Base-by-base conservation (phyloP, 257 asterid species). In the Galeopsis tetrahit region DNA sequence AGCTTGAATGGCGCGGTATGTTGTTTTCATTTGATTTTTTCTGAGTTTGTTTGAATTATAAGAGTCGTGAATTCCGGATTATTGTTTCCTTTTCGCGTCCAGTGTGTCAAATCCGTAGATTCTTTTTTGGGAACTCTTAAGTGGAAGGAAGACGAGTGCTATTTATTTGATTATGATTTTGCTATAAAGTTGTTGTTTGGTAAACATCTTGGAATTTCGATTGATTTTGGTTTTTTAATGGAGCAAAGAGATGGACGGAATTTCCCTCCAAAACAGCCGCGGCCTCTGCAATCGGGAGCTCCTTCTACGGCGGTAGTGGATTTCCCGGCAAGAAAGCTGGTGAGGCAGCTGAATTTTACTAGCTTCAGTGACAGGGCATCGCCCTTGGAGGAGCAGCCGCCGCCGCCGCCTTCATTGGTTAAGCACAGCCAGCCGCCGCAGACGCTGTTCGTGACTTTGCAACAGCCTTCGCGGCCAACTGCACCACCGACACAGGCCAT, bases 341-440 rank as follows among this genome's bases (percentile, higher is more conserved):
- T 88, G 43, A 84, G 97, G 85, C 97, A 91, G 89, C 97, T 91
- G 61, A 96, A 89, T 83, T 91, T 91, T 69, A 89, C 89, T 56
- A 89, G 82, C 38, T 71, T 77, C 42, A 72, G 76, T 61, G 82
- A 76, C 15, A 85, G 77, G 40, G 72, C 78, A 3, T 75, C 89
- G 28, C 28, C 28, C 28, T 21, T 21, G 28, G 28, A 21, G 28
- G 1, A 21, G 28, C 28, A 0, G 28, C 28, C 28, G 43, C 82
- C 78, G 28, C 28, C 28, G 28, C 28, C 28, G 43, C 82, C 78
- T 8, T 79, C 60, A 42, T 28, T 57, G 31, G 73, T 73, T 38
- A 38, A 38, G 42, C 42, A 74, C 73, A 71, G 34, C 81, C 77
- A 38, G 82, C 81, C 78, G 53, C 87, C 72, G 76, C 38, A 81